phyloP scores from a whole-genome alignment of 75 land plant species.

The Ceratopteris richardii region DNA sequence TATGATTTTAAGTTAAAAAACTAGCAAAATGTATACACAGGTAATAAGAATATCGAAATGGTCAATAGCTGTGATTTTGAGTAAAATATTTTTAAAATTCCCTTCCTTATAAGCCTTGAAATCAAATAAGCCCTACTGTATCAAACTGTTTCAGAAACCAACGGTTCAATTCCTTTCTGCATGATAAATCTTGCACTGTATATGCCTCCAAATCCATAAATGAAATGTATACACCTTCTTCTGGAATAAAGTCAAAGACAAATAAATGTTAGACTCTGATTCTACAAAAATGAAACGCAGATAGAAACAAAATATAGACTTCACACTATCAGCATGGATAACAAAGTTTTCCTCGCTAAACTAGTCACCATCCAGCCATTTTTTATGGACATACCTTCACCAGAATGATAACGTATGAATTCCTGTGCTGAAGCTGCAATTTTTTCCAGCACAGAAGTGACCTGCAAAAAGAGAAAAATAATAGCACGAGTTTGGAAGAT shows the following conservation, averaged over 20 bases:
- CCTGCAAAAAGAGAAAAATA: slow-evolving; percentile 33
- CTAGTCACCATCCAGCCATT: too few relatives aligned
- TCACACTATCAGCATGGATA: too few relatives aligned
- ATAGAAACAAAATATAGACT: too few relatives aligned
- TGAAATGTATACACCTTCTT: slow-evolving; percentile 78
- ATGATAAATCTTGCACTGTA: slow-evolving; percentile 69
- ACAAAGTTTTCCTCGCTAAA: too few relatives aligned
- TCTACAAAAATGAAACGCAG: too few relatives aligned
- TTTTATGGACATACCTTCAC: slow-evolving; percentile 58
- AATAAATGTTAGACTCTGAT: too few relatives aligned
- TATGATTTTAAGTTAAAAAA: too few relatives aligned
- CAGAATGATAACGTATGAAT: slow-evolving; percentile 88
- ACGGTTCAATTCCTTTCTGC: slow-evolving; percentile 66
- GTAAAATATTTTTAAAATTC: neutral
- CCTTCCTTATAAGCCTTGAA: neutral
- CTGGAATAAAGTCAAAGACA: slow-evolving; percentile 28
- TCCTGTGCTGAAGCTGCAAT: slow-evolving; percentile 87
- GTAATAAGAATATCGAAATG: too few relatives aligned
- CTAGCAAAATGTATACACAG: too few relatives aligned
- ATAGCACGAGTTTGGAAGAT: too few relatives aligned
- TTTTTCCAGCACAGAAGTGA: slow-evolving; percentile 88
- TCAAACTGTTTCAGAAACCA: slow-evolving; percentile 97
- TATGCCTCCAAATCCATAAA: slow-evolving; percentile 84
- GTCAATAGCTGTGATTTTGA: too few relatives aligned
- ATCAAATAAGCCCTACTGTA: slow-evolving; percentile 37